Base-by-base conservation (phyloP, 2,329 filamentous ascomycete species). In the Leptosphaerulina australis region DNA sequence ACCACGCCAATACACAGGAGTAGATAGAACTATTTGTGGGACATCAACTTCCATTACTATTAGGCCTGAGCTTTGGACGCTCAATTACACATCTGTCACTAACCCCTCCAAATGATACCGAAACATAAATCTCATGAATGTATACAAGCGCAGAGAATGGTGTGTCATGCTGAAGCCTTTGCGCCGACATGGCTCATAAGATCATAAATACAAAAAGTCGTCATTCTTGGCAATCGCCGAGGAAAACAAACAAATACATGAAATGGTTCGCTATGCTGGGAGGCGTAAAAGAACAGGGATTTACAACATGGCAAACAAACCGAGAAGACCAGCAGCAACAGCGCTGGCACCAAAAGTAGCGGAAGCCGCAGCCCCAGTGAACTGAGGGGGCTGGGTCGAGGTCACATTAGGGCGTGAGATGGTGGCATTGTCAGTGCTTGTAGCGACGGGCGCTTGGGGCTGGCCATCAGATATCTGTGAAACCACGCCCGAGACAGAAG, bases 401-500 rank as follows among this genome's bases (percentile, higher is more conserved):
- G 54, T 48, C 10, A 38, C 49, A 21, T 20, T 51, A 49, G 60
- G 28, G 50, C 55, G 46, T 48, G 55, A 5, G 53, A 44, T 29
- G 20, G 28, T 51, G 28, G 15, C 15, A 46, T 49, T 53, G 34
- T 28, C 39, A 24, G 52, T 53, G 12, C n/a, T n/a, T n/a, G n/a
- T n/a, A n/a, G 52, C 45, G 9, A 56, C 53, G 6, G 63, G 60
- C 30, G 56, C 62, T 31, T 66, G 63, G 22, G 59, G 60, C 37
- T 68, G 64, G 22, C 66, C 68, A 36, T 70, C 68, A 10, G 59
- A 55, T 35, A 68, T 68, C 47, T 69, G 63, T 3, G 66, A 59
- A 10, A 69, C 55, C 3, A 59, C 50, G 11, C 35, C 15, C 7
- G 29, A 14, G 10, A 5, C 45, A 17, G 30, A 38, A 41, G 45